Evolutionary conservation across 140 eudicot genomes (phyloP), one percentile per base, ranked within the genome.

Genomic region (Flaveria floridana): DNA sequence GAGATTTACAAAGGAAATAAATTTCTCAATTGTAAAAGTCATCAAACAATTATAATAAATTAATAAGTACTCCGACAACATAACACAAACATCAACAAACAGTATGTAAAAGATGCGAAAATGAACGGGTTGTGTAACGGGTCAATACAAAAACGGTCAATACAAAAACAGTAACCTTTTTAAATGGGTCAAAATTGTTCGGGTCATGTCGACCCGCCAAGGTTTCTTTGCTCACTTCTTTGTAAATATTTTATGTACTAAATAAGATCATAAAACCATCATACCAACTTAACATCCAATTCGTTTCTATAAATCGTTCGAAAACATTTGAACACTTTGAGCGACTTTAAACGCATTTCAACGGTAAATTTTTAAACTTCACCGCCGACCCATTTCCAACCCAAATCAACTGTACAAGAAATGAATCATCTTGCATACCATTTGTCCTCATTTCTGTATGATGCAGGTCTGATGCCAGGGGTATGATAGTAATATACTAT

Each of bases 391-490:
- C 69, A n/a, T 41, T 62, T 61, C 47, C 23, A 70, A 52, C 63
- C 76, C 30, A 46, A 68, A 20, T 47, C 16, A 16, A 67, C 84
- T 59, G 71, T 80, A 80, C 84, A 80, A 58, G 4, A 23, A 47
- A 59, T 19, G 13, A 44, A 7, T 9, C 8, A 18, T 47, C 71
- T 59, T 37, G 28, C 6, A 70, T 39, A 64, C 72, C 65, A 13
- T 67, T 68, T 20, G 11, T 73, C 55, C 52, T 55, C 52, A 23
- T 63, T 30, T 62, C 25, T 26, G 68, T 58, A 58, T 19, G 41
- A 21, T 13, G 46, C 3, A 26, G 51, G 58, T 55, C 14, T n/a
- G 55, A 55, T 52, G 50, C 67, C 13, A 41, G 58, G 70, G 80
- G 66, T 67, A 58, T 67, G 59, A 74, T 57, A 19, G 55, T 68